Evolutionary conservation across 805 yeast species (phyloP).

Genomic region (Saturnispora kantuleensis): DNA sequence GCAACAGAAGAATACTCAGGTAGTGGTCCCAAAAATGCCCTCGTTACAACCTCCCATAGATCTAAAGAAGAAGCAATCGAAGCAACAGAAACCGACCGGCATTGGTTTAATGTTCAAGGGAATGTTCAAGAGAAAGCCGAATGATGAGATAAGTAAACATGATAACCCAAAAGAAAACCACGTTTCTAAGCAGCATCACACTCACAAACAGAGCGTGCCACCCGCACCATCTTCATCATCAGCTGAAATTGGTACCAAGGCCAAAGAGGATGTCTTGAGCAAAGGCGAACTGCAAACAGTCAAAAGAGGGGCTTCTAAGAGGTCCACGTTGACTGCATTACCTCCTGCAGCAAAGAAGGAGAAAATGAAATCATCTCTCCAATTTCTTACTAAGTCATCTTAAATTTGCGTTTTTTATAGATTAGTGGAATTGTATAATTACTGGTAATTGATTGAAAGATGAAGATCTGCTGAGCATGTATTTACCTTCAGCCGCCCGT

Average conservation of each 20-base stretch:
- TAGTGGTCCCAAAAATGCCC: no score
- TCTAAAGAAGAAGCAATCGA: not conserved
- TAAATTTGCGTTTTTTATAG: not conserved
- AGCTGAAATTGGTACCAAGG: not conserved
- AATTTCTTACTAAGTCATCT: not conserved
- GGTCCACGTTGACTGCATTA: no score
- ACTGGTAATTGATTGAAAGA: no score
- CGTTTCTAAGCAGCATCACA: no score
- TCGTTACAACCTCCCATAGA: not conserved
- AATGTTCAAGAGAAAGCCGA: slow-evolving; percentile 4
- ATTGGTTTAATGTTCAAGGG: slow-evolving; percentile 7
- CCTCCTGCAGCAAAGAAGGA: not conserved
- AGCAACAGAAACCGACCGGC: not conserved
- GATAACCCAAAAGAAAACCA: not conserved
- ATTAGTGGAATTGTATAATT: no score
- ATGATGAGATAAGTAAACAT: not conserved
- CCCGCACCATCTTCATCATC: not conserved
- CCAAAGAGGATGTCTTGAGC: no score
- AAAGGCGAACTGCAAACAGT: not conserved
- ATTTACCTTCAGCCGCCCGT: no score
- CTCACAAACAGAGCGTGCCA: not conserved
- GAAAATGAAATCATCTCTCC: slow-evolving; percentile 5
- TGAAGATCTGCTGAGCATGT: no score
- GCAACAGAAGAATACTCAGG: no score
- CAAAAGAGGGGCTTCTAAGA: not conserved